These are phyloP conservation scores for Aspergillus persii DNA, from an alignment of 2,329 filamentous ascomycete species.

Conservation along the genomic window DNA sequence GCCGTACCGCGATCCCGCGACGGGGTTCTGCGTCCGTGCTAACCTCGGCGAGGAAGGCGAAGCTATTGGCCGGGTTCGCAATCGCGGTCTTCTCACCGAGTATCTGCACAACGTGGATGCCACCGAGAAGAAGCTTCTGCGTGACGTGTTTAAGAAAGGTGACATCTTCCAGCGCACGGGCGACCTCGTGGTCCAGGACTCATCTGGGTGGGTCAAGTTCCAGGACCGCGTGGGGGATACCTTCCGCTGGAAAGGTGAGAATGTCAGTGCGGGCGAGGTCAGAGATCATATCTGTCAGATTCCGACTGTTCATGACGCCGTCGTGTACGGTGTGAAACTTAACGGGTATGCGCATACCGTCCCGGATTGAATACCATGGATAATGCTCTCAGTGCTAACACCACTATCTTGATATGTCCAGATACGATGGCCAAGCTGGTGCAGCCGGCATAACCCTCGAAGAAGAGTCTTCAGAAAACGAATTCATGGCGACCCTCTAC, in stretches of 20 bases:
- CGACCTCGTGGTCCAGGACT: conserved; percentile 44
- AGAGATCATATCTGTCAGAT: conserved; percentile 45
- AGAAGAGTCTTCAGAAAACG: conserved; percentile 28
- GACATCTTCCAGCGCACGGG: conserved; percentile 48
- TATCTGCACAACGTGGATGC: conserved; percentile 44
- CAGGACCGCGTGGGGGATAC: conserved; percentile 45
- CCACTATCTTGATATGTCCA: conserved; percentile 11
- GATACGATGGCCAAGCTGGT: conserved; percentile 51
- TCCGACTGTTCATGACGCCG: conserved; percentile 42
- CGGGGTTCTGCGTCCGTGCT: conserved; percentile 43
- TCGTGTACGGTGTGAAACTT: conserved; percentile 47
- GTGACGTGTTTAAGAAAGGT: conserved; percentile 46
- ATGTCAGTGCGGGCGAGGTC: conserved; percentile 48
- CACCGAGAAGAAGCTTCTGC: conserved; percentile 45
- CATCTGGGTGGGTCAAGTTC: conserved; percentile 45
- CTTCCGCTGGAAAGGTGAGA: conserved; percentile 45
- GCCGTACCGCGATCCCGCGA: conserved; percentile 44
- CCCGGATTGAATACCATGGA: too few relatives aligned
- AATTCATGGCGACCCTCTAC: conserved; percentile 41
- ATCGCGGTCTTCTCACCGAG: conserved; percentile 39
- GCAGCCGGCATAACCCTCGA: conserved; percentile 47
- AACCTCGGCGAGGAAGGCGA: conserved; percentile 44
- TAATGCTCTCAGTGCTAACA: too few relatives aligned
- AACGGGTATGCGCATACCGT: conserved; percentile 28
- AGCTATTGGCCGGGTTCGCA: conserved; percentile 44